Conservation (phyloP, 2,329 filamentous ascomycete species). For the Trichoderma asperellum region DNA sequence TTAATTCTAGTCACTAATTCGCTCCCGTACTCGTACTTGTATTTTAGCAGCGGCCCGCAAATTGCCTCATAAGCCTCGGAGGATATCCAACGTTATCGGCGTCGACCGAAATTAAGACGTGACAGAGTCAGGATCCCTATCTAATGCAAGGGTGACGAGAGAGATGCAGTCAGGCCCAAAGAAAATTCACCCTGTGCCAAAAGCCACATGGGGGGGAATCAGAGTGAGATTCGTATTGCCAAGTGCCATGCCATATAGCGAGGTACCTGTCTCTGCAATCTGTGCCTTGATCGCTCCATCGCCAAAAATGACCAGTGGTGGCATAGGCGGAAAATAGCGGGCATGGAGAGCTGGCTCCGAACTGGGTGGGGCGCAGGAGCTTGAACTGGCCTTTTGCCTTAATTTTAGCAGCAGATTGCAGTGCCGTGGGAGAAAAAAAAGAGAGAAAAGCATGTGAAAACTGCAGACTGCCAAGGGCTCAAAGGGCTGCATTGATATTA, state of each 20-base stretch:
- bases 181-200: neutral
- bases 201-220: neutral
- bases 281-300: slow-evolving; percentile 6
- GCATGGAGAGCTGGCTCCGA: slow-evolving; percentile 14
- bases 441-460: slow-evolving; percentile 29
- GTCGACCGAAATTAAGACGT: slow-evolving; percentile 25
- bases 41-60: slow-evolving; percentile 3
- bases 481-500: neutral
- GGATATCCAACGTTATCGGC: slow-evolving; percentile 16
- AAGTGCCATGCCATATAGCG: neutral
- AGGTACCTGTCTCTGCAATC: neutral
- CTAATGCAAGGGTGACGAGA: slow-evolving; percentile 17
- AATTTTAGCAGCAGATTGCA: slow-evolving; percentile 3
- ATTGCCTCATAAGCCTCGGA: slow-evolving; percentile 24
- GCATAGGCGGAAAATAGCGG: slow-evolving; percentile 26
- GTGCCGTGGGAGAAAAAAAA: neutral
- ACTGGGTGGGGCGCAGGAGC: slow-evolving; percentile 17
- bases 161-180: slow-evolving; percentile 2
- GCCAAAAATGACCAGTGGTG: slow-evolving; percentile 11
- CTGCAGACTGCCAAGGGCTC: slow-evolving; percentile 1
- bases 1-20: neutral
- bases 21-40: neutral
- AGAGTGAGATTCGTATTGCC: slow-evolving; percentile 4
- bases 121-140: neutral
- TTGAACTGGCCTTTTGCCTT: slow-evolving; percentile 1